Evolutionary conservation across 2,329 filamentous ascomycete genomes (phyloP), one percentile per base, ranked within the genome.

Genomic region (Xylaria sp.): DNA sequence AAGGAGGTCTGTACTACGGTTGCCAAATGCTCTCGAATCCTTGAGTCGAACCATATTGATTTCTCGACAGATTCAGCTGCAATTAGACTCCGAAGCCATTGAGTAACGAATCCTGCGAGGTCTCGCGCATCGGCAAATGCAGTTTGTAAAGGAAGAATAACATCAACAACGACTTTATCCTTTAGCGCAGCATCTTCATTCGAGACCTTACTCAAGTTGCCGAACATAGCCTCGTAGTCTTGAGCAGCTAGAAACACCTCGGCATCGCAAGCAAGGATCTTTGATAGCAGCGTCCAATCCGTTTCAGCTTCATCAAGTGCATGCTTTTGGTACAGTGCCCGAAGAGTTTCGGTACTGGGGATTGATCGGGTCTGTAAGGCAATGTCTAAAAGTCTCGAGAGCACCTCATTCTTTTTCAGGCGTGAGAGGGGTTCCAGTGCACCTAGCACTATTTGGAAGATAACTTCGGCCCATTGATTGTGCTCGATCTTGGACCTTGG

Each of bases 251-350:
- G 76, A 69, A 86, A 85, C 5, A 84, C 79, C 69, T 82, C 82
- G 2, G 82, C 73, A 70, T 86, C 84, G 60, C 85, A 81, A 25
- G 78, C 74, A 20, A 86, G 76, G n/a, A 85, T 75, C 37, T 81
- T 79, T 13, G 81, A 78, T 23, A 86, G 63, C 23, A 86, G 70
- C 1, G 71, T 65, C 81, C 83, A 84, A 60, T 84, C 78, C 1
- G 77, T 76, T 46, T 69, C 66, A 8, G 70, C 70, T 57, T 76
- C 68, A 13, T 64, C 39, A 72, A 76, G 60, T 46, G 76, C 77
- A 70, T 77, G 74, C 25, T 77, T 69, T 15, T 72, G 73, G 39
- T 77, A 77, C 51, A 83, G 69, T 4, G 70, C 65, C n/a, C 77
- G 77, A 15, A 83, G 73, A 6, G 75, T 74, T 34, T 74, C 65